Base-by-base conservation (phyloP, 192 early-diverging fungal species). In the Coemansia umbellata region DNA sequence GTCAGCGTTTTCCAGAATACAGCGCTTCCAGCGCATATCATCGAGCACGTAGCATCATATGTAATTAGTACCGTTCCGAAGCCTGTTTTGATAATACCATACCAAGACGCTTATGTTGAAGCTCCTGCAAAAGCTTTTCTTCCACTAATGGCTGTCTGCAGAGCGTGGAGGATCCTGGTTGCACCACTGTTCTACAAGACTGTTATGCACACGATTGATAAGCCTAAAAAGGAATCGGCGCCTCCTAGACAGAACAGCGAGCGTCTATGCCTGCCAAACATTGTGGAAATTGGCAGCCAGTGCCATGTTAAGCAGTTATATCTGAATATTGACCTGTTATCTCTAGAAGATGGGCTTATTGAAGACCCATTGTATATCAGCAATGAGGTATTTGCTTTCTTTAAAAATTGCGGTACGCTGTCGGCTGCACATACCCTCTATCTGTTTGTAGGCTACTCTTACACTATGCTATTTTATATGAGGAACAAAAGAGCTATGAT, bases 121-220 rank as follows among this genome's bases (percentile, higher is more conserved):
- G n/a, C 14, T 9, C 43, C 43, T 7, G 43, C 17, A 6, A 45
- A 45, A 19, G 26, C 43, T 6, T 45, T 27, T 30, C 40, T 47
- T 1, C 53, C 66, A 4, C 31, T 63, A 2, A 45, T 56, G 21
- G 24, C 33, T 15, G 44, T 54, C 14, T 52, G 59, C 45, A 49
- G 42, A 14, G n/a, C 36, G 4, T 55, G 60, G 66, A 47, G 60
- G n/a, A 11, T n/a, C 1, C 43, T 53, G 11, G 50, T 40, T 22
- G 60, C 52, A 17, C 32, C 60, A n/a, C 31, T 49, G 18, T 58
- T 58, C 31, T 69, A 69, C 39, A 45, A 40, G 27, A 19, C 31
- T 9, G n/a, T n/a, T n/a, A n/a, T n/a, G n/a, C n/a, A n/a, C n/a
- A n/a, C n/a, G n/a, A n/a, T n/a, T n/a, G n/a, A n/a, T n/a, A n/a